These are phyloP conservation scores for Peterozyma toletana DNA, from an alignment of 805 yeast genomes.

Conservation along the genomic window DNA sequence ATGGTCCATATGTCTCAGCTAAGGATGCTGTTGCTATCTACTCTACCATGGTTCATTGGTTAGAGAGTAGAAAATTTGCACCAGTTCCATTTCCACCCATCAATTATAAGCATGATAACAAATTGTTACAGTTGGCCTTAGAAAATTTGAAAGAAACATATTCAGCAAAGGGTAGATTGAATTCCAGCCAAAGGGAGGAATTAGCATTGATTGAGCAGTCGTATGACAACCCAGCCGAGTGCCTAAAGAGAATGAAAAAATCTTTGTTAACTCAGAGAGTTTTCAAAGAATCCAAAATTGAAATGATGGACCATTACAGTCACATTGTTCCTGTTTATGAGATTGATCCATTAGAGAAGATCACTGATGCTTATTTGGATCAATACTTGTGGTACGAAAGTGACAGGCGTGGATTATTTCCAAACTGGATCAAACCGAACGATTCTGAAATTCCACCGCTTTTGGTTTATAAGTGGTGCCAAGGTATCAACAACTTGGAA, in stretches of 20 bases:
- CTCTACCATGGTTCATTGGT: conserved; percentile 86
- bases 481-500: conserved; percentile 74
- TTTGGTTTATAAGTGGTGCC: conserved; percentile 89
- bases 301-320: conserved; percentile 87
- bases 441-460: conserved; percentile 92
- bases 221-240: conserved; percentile 94
- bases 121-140: conserved; percentile 78
- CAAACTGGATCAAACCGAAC: conserved; percentile 94
- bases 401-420: conserved; percentile 79
- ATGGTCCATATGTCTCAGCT: conserved; percentile 83
- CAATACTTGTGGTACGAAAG: conserved; percentile 97
- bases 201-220: conserved; percentile 92
- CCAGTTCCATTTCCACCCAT: conserved; percentile 94
- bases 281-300: conserved; percentile 80
- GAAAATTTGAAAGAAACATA: conserved; percentile 82
- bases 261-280: conserved; percentile 81
- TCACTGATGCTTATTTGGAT: conserved; percentile 92
- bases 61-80: conserved; percentile 73
- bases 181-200: conserved; percentile 86
- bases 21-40: conserved; percentile 85
- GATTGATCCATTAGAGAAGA: conserved; percentile 88
- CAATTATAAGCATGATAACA: conserved; percentile 89
- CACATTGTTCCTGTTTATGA: conserved; percentile 80
- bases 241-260: conserved; percentile 76
- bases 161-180: conserved; percentile 67